phyloP scores from a whole-genome alignment of 768 basidiomycete genomes.

The Trametes coccinea region DNA sequence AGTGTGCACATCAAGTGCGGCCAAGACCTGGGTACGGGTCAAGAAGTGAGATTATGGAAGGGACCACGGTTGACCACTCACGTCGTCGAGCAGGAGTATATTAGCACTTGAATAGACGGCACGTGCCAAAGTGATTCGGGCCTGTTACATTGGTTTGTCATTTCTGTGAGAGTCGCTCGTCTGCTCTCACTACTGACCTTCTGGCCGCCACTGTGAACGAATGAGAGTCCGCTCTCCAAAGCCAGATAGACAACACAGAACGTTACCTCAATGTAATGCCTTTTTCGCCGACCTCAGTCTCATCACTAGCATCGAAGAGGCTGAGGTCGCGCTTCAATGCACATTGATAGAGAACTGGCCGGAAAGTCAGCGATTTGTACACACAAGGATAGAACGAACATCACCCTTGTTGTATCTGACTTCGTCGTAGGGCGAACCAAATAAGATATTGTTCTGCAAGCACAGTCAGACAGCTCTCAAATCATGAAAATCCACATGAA shows the following conservation, averaged over 20 bases:
- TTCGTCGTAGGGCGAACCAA: slow-evolving; percentile 30
- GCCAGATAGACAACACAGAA: background rate
- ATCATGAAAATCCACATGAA: background rate
- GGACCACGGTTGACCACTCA: slow-evolving; percentile 14
- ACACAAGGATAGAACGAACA: background rate
- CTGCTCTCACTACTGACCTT: slow-evolving; percentile 31
- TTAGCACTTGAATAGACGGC: slow-evolving; percentile 37
- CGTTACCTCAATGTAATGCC: slow-evolving; percentile 46
- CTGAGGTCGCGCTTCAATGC: slow-evolving; percentile 46
- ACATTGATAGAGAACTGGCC: slow-evolving; percentile 39
- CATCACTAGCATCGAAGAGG: slow-evolving; percentile 49
- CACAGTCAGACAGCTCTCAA: background rate
- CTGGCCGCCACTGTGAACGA: slow-evolving; percentile 41
- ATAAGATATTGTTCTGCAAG: slow-evolving; percentile 29
- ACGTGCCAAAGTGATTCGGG: slow-evolving; percentile 42
- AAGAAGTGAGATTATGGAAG: background rate
- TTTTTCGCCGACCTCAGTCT: slow-evolving; percentile 38
- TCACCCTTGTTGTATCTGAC: slow-evolving; percentile 28
- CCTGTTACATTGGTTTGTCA: slow-evolving; percentile 16
- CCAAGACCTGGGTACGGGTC: slow-evolving; percentile 34
- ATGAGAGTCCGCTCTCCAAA: no score
- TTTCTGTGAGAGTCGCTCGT: no score
- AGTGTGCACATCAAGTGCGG: slow-evolving; percentile 50
- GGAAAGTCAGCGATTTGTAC: background rate
- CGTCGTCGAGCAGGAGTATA: slow-evolving; percentile 43